phyloP scores from a whole-genome alignment of 1,139 yeast species.

The Lodderomyces margitis region DNA sequence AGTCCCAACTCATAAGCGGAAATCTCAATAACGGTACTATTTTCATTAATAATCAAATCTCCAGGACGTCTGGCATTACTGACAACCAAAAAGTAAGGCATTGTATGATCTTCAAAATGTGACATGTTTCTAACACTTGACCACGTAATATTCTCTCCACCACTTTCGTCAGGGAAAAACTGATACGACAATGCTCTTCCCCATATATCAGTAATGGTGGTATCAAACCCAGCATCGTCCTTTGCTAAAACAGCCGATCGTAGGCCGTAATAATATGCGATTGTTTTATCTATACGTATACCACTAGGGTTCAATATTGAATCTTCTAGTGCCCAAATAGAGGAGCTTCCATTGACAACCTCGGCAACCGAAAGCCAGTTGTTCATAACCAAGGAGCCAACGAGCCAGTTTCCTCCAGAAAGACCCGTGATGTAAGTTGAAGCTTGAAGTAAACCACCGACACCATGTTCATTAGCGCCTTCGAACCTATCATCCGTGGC shows the following conservation, averaged over 20 bases:
- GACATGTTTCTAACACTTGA: conserved; percentile 29
- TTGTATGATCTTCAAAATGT: conserved; percentile 29
- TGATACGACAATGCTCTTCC: conserved; percentile 43
- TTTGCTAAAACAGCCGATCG: conserved; percentile 30
- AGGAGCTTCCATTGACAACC: conserved; percentile 23
- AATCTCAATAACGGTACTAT: conserved; percentile 43
- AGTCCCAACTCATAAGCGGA: conserved; percentile 45
- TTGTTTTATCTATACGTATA: conserved; percentile 26
- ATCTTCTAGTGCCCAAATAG: conserved; percentile 41
- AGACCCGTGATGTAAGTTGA: conserved; percentile 40
- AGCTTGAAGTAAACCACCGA: conserved; percentile 43
- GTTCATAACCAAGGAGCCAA: conserved; percentile 38
- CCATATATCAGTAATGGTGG: conserved; percentile 45
- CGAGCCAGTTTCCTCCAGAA: conserved; percentile 47
- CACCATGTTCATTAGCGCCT: conserved; percentile 25
- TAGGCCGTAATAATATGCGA: conserved; percentile 32
- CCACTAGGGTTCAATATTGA: conserved; percentile 43
- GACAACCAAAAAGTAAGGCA: conserved; percentile 44
- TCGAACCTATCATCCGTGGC: conserved; percentile 35
- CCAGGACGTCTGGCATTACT: conserved; percentile 42
- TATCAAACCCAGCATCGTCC: conserved; percentile 34
- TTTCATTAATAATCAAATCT: conserved; percentile 30
- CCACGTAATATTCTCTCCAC: conserved; percentile 39
- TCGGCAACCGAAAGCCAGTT: conserved; percentile 40
- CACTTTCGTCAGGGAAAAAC: conserved; percentile 24